phyloP scores from a whole-genome alignment of 2,329 filamentous ascomycete genomes.

The Sporothrix dimorphospora region DNA sequence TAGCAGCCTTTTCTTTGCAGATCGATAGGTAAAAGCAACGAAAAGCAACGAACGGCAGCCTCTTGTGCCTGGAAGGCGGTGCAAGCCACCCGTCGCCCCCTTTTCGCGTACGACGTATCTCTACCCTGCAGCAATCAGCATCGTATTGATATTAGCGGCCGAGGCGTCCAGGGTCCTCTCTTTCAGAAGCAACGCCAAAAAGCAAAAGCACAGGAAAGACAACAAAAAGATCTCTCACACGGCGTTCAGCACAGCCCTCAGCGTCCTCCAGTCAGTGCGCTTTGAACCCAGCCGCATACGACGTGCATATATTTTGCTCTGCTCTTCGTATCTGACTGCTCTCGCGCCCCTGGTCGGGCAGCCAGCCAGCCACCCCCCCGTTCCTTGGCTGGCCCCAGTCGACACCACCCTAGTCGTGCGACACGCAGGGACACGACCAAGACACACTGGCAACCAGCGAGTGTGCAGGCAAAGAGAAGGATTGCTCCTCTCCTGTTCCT shows the following conservation, averaged over 20 bases:
- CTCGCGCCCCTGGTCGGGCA: not conserved
- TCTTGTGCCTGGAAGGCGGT: slow-evolving; percentile 2
- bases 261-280: slow-evolving; percentile 5
- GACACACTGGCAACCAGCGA: slow-evolving; percentile 28
- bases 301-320: slow-evolving; percentile 4
- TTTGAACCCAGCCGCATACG: slow-evolving; percentile 4
- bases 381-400: slow-evolving; percentile 20
- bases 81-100: not conserved
- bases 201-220: not conserved
- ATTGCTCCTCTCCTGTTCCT: not conserved
- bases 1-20: slow-evolving; percentile 16
- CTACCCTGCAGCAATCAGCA: slow-evolving; percentile 16
- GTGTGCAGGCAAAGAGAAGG: slow-evolving; percentile 26
- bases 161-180: slow-evolving; percentile 5
- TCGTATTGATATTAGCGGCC: slow-evolving; percentile 19
- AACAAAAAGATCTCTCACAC: not conserved
- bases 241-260: slow-evolving; percentile 10
- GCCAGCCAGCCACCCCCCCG: slow-evolving; percentile 4
- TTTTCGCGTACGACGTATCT: slow-evolving; percentile 17
- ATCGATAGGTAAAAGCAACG: not conserved
- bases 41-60: not conserved
- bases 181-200: slow-evolving; percentile 2
- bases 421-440: slow-evolving; percentile 40
- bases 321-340: not conserved
- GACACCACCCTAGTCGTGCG: slow-evolving; percentile 42